A percentile compares a stretch with the other conserved stretches of the same genome.
Conservation (phyloP, 768 basidiomycete genomes). For the Amyloporia xantha region DNA sequence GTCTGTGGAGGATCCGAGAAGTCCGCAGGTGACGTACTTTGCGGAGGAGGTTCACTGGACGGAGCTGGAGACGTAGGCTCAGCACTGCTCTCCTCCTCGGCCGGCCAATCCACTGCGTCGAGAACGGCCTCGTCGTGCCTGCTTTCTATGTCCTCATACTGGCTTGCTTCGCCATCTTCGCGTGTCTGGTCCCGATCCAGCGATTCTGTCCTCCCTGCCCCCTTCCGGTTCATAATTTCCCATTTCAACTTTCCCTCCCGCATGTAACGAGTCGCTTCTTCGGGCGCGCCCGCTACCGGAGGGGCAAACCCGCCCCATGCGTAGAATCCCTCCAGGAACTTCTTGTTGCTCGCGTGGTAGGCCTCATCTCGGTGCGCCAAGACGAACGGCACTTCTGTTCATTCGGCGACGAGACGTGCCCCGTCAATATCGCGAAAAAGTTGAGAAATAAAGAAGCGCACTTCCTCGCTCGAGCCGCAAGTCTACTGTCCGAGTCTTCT, state of each 20-base stretch:
- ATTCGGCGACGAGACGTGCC: neutral
- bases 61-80: too few relatives aligned
- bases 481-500: slow-evolving; percentile 10
- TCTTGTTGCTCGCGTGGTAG: neutral
- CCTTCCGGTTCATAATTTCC: too few relatives aligned
- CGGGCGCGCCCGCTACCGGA: neutral
- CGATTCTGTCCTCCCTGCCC: too few relatives aligned
- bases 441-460: neutral
- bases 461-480: slow-evolving; percentile 11
- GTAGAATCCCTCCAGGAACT: slow-evolving; percentile 9
- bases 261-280: neutral
- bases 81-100: too few relatives aligned
- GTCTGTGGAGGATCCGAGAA: too few relatives aligned
- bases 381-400: neutral
- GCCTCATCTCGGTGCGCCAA: neutral
- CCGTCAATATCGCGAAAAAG: neutral
- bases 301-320: slow-evolving; percentile 17
- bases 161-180: too few relatives aligned
- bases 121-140: too few relatives aligned
- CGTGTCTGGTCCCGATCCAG: too few relatives aligned
- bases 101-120: too few relatives aligned
- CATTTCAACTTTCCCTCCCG: neutral
- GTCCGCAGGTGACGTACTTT: too few relatives aligned
- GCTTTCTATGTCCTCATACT: too few relatives aligned
- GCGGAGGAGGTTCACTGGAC: too few relatives aligned